phyloP scores from a whole-genome alignment of 2,329 filamentous ascomycete genomes.

The Fusarium sublunatum region DNA sequence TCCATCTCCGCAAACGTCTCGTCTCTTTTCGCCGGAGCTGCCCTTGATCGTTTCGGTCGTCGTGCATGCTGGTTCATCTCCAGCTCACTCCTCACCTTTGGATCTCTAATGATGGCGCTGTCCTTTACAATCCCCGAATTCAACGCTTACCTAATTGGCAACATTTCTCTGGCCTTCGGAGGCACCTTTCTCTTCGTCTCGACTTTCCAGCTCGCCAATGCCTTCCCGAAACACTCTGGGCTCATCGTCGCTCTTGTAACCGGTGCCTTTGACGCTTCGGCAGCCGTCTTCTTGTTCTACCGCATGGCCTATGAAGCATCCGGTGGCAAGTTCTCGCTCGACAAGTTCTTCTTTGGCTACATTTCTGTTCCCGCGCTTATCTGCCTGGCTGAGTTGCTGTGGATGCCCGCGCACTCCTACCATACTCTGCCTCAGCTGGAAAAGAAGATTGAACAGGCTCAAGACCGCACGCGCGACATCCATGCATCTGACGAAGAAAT shows the following conservation, averaged over 20 bases:
- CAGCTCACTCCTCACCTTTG: constrained; percentile 72
- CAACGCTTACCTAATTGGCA: constrained; percentile 79
- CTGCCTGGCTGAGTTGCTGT: constrained; percentile 51
- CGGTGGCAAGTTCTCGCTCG: constrained; percentile 50
- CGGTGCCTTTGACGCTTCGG: constrained; percentile 84
- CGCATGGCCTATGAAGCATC: constrained; percentile 74
- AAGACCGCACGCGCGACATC: constrained; percentile 54
- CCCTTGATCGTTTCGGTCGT: constrained; percentile 84
- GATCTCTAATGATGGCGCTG: constrained; percentile 78
- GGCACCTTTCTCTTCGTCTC: constrained; percentile 85
- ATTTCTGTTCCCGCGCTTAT: constrained; percentile 52
- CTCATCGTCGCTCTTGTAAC: constrained; percentile 81
- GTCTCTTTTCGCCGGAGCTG: constrained; percentile 83
- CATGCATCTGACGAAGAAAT: constrained; percentile 68
- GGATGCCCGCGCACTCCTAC: constrained; percentile 57
- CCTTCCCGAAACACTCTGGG: constrained; percentile 79
- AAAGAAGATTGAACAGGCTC: constrained; percentile 53
- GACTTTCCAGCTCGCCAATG: constrained; percentile 83
- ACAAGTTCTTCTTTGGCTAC: constrained; percentile 57
- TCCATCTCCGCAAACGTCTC: constrained; percentile 88
- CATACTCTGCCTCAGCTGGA: constrained; percentile 55
- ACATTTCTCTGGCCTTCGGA: constrained; percentile 79
- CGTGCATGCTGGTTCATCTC: constrained; percentile 79
- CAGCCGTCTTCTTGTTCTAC: constrained; percentile 79
- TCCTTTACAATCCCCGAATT: constrained; percentile 70